Base-by-base conservation (phyloP, 148 eudicot species). In the Vaccinium darrowii region DNA sequence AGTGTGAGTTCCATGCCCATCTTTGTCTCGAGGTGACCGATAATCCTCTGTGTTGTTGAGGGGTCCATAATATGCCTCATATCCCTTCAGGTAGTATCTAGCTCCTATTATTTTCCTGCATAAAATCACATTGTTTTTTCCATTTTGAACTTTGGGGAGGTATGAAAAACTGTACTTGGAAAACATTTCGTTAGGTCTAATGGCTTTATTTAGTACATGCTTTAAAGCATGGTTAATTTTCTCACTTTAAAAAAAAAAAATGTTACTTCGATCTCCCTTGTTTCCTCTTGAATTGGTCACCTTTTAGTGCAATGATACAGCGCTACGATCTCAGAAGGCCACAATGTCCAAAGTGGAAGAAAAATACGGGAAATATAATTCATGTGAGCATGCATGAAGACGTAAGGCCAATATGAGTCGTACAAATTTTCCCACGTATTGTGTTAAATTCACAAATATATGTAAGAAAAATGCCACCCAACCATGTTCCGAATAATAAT, bases 1-100 rank as follows among this genome's bases (percentile, higher is more conserved):
- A 0, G 87, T 81, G 84, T 85, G 87, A 49, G 87, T 85, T 49
- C 87, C 87, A 49, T 85, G 87, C 18, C 87, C 87, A 57, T 85
- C 33, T 23, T 80, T 85, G 52, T 85, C 87, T 4, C 87, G 62
- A 1, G 87, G 75, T 3, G 87, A 85, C 18, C 78, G 33, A 11
- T 85, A 85, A 11, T 80, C 87, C 18, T 72, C 33, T 23, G 69
- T 47, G 47, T 81, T 52, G 69, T 85, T 81, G 27, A 85, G 75
- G 50, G 63, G 50, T 25, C 87, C 84, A 58, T 81, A 49, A 7
- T 25, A 36, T 73, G 84, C 84, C 33, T 85, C 87, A 30, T 71
- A 85, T 25, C 80, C 84, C 25, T 81, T 85, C 2, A 85, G 60
- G 21, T 85, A 85, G 75, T 85, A 80, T 69, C 87, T 52, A 57